Conservation (phyloP, 2,329 filamentous ascomycete species). For the Arthroderma sp. region DNA sequence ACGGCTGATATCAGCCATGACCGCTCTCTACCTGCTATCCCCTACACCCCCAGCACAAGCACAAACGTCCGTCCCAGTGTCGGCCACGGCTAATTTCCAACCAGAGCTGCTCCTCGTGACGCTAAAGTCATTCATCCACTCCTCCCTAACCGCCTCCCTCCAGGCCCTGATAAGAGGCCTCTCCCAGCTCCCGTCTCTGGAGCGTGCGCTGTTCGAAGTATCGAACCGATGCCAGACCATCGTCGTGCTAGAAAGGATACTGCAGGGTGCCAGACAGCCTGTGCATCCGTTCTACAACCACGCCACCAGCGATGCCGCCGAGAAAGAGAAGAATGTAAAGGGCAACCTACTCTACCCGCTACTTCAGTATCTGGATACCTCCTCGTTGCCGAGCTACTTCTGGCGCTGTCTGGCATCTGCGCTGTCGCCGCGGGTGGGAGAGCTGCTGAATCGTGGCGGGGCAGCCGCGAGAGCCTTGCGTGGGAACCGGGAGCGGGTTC, state of each 20-base stretch:
- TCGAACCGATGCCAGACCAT: slow-evolving; percentile 80
- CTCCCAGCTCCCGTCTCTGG: slow-evolving; percentile 66
- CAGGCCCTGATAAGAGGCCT: slow-evolving; percentile 63
- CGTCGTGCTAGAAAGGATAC: slow-evolving; percentile 69
- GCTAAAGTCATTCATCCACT: slow-evolving; percentile 60
- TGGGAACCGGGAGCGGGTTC: slow-evolving; percentile 61
- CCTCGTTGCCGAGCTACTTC: slow-evolving; percentile 79
- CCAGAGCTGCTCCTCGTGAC: slow-evolving; percentile 63
- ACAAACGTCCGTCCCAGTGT: slow-evolving; percentile 34
- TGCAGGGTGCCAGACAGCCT: slow-evolving; percentile 57
- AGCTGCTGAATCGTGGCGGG: slow-evolving; percentile 71
- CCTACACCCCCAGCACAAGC: slow-evolving; percentile 37
- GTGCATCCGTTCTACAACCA: slow-evolving; percentile 46
- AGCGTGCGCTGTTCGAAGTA: slow-evolving; percentile 69
- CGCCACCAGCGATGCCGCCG: slow-evolving; percentile 18
- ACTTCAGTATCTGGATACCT: slow-evolving; percentile 68
- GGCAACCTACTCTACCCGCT: slow-evolving; percentile 58
- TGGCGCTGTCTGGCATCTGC: slow-evolving; percentile 79
- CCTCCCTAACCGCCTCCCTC: slow-evolving; percentile 60
- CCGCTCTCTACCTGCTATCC: slow-evolving; percentile 70
- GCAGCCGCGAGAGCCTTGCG: slow-evolving; percentile 70
- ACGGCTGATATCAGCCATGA: slow-evolving; percentile 59
- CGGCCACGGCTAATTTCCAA: slow-evolving; percentile 35
- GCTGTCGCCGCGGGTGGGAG: slow-evolving; percentile 64
- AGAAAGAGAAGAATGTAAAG: slow-evolving; percentile 14